Percentiles rank a stretch among this genome's conserved stretches.
Conservation (phyloP, 2,329 filamentous ascomycete species). For the Venturia aucupariae region DNA sequence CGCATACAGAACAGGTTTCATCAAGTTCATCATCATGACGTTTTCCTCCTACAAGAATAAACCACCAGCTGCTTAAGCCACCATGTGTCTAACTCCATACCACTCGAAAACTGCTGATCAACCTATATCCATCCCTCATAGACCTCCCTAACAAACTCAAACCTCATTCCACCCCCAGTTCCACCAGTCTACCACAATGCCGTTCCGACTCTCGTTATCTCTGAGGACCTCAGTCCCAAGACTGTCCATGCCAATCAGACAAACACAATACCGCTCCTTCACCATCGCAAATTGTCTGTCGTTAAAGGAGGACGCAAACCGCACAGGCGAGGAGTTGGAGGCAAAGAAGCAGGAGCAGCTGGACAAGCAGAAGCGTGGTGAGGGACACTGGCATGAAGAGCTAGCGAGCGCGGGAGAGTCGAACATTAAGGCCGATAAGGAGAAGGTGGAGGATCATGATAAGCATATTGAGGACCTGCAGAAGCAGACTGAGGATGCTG, state of each 20-base stretch:
- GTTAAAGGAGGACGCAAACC: conserved; percentile 34
- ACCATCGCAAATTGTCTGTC: conserved; percentile 23
- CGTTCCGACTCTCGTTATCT: background rate
- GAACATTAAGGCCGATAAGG: conserved; percentile 33
- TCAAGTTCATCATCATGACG: background rate
- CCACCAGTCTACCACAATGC: background rate
- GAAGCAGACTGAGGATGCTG: conserved; percentile 33
- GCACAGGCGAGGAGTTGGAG: conserved; percentile 32
- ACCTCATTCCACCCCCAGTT: background rate
- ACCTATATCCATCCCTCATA: background rate
- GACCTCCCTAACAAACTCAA: background rate
- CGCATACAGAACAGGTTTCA: too few relatives aligned
- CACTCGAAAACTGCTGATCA: background rate
- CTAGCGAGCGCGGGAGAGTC: conserved; percentile 33
- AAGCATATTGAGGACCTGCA: conserved; percentile 37
- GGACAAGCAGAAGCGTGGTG: conserved; percentile 33
- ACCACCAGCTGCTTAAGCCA: background rate
- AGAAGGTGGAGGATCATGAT: conserved; percentile 34
- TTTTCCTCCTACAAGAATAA: background rate
- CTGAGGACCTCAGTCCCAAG: background rate
- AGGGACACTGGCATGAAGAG: conserved; percentile 35
- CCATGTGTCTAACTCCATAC: background rate
- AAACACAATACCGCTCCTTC: conserved; percentile 22
- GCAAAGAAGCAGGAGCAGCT: conserved; percentile 36
- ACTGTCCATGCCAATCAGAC: background rate